These are phyloP conservation scores for Saksenaea oblongispora DNA, from an alignment of 371 early-diverging fungal genomes.

Conservation along the genomic window DNA sequence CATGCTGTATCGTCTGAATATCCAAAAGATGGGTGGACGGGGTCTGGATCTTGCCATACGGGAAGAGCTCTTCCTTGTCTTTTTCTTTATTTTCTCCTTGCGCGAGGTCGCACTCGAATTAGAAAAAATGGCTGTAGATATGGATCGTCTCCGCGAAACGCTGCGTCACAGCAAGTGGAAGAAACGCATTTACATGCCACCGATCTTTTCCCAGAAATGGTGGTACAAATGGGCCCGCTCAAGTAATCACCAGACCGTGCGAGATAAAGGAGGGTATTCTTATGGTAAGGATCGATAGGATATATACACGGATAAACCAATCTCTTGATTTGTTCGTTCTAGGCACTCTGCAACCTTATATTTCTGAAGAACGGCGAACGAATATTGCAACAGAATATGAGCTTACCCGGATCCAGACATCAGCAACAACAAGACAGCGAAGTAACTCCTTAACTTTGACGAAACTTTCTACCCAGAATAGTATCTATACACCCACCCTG, in stretches of 20 bases:
- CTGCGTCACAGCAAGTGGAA: constrained; percentile 17
- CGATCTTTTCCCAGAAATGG: constrained; percentile 45
- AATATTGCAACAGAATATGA: constrained; percentile 38
- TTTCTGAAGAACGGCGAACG: constrained; percentile 24
- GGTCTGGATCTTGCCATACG: constrained; percentile 55
- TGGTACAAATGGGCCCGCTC: constrained; percentile 59
- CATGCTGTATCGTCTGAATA: constrained; percentile 39
- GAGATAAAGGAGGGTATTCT: constrained; percentile 45
- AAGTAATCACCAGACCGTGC: constrained; percentile 40
- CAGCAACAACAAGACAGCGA: constrained; percentile 1
- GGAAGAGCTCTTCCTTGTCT: constrained; percentile 67
- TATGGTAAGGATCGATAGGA: constrained; percentile 24
- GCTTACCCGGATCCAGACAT: constrained; percentile 28
- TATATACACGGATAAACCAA: background rate
- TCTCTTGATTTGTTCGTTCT: background rate
- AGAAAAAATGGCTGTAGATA: constrained; percentile 39
- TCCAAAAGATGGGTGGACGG: constrained; percentile 33
- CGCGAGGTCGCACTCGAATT: constrained; percentile 62
- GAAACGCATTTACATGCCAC: constrained; percentile 55
- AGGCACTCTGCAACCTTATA: constrained; percentile 24
- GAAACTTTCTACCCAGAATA: background rate
- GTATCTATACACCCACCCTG: background rate
- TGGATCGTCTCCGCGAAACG: constrained; percentile 47
- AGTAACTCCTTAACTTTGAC: background rate
- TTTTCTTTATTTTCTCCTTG: constrained; percentile 64